Evolutionary conservation across 257 asterid genomes (phyloP).

Genomic region (Capsicum pubescens): DNA sequence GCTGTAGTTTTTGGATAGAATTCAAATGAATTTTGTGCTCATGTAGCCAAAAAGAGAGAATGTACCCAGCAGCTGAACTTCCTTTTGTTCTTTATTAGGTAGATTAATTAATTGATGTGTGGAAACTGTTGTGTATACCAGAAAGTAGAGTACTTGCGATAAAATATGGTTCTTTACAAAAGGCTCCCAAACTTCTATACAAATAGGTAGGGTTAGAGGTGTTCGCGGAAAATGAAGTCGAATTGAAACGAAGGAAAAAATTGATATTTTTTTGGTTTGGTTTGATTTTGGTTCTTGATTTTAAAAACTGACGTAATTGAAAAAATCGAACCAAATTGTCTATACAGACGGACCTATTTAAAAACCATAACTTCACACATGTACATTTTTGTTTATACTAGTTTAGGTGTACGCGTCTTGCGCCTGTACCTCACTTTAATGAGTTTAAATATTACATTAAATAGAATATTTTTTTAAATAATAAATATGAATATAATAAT

Average conservation of each 20-base stretch:
- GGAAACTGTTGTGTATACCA: background rate
- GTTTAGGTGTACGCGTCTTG: no score
- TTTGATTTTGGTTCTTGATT: background rate
- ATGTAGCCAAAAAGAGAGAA: background rate
- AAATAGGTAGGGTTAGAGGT: background rate
- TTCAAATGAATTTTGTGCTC: slow-evolving; percentile 19
- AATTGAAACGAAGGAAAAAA: background rate
- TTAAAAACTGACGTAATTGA: background rate
- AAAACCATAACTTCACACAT: background rate
- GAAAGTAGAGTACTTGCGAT: background rate
- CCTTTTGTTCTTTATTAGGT: background rate
- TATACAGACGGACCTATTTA: background rate
- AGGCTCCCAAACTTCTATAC: background rate
- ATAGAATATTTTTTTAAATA: no score
- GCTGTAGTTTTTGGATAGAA: background rate
- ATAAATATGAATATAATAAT: no score
- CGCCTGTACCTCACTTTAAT: no score
- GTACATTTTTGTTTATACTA: no score
- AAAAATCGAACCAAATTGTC: background rate
- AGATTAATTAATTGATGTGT: background rate
- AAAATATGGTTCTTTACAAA: background rate
- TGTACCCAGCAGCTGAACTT: background rate
- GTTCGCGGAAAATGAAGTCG: background rate
- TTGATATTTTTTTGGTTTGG: background rate
- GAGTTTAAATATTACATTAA: no score